Evolutionary conservation across 2,329 filamentous ascomycete genomes (phyloP).

Genomic region (Penicillium aurantiogriseum): DNA sequence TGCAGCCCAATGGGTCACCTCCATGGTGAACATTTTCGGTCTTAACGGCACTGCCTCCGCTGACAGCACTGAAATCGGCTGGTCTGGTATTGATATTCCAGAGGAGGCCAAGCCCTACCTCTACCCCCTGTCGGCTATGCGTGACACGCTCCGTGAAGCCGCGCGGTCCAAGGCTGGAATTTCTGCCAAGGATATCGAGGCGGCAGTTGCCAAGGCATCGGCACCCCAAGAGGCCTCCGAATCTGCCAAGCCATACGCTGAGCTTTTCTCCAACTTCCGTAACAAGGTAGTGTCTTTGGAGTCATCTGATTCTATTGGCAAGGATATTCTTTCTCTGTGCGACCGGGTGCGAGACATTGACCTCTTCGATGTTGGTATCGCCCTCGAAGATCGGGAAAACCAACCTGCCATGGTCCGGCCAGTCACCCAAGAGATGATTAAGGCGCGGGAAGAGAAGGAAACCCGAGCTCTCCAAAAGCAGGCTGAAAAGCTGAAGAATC

Average conservation of each 20-base stretch:
- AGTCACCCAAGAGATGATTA: constrained; percentile 58
- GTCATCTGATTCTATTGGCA: constrained; percentile 57
- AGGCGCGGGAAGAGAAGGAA: constrained; percentile 56
- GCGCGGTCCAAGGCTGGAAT: constrained; percentile 53
- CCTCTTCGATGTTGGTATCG: constrained; percentile 78
- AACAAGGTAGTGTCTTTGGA: constrained; percentile 39
- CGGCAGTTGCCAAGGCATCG: constrained; percentile 37
- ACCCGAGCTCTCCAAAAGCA: constrained; percentile 47
- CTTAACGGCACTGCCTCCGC: constrained; percentile 51
- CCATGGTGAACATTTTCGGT: constrained; percentile 80
- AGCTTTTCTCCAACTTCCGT: constrained; percentile 47
- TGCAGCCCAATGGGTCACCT: constrained; percentile 75
- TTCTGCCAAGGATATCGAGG: constrained; percentile 36
- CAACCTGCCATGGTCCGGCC: constrained; percentile 71
- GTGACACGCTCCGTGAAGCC: constrained; percentile 57
- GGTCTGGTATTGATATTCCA: constrained; percentile 65
- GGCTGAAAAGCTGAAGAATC: constrained; percentile 59
- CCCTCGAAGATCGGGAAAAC: constrained; percentile 75
- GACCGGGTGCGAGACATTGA: constrained; percentile 78
- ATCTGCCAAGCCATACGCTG: constrained; percentile 46
- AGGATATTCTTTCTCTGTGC: constrained; percentile 72
- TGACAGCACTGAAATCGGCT: constrained; percentile 53
- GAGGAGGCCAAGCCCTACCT: constrained; percentile 59
- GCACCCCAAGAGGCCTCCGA: constrained; percentile 27
- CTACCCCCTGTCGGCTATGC: constrained; percentile 57